phyloP scores from a whole-genome alignment of 371 early-diverging fungal species.

The Circinella umbellata region DNA sequence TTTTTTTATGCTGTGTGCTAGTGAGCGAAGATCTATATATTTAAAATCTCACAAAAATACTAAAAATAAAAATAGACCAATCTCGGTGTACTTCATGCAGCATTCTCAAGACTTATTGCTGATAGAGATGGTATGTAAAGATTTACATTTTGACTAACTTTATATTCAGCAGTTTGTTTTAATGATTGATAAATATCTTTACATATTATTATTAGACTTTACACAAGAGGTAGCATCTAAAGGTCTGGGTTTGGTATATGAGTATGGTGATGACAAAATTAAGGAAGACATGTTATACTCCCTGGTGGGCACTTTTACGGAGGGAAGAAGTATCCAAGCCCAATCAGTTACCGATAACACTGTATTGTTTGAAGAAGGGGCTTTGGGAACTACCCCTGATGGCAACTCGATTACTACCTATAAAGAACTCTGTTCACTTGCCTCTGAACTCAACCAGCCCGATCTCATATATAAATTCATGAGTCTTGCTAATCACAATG shows the following conservation, averaged over 20 bases:
- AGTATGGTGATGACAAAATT: conserved; percentile 76
- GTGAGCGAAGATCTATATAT: too few relatives aligned
- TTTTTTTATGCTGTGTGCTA: too few relatives aligned
- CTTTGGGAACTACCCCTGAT: conserved; percentile 82
- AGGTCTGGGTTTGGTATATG: conserved; percentile 87
- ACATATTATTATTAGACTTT: conserved; percentile 47
- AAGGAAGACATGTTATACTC: conserved; percentile 69
- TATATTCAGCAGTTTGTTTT: too few relatives aligned
- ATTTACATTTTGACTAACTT: too few relatives aligned
- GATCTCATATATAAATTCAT: conserved; percentile 95
- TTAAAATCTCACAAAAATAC: too few relatives aligned
- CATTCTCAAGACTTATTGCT: conserved; percentile 76
- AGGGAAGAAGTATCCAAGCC: conserved; percentile 58
- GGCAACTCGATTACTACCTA: conserved; percentile 84
- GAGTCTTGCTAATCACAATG: conserved; percentile 90
- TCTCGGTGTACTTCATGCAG: conserved; percentile 64
- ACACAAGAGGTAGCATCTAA: conserved; percentile 88
- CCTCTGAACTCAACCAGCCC: conserved; percentile 92
- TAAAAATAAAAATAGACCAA: conserved; percentile 32
- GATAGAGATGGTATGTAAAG: conserved; percentile 74
- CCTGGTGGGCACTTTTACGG: conserved; percentile 66
- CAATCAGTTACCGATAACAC: conserved; percentile 82
- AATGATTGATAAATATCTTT: background rate
- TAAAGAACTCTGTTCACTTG: conserved; percentile 84
- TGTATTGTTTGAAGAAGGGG: conserved; percentile 73